These are phyloP conservation scores for Nothophoma quercina DNA, from an alignment of 2,329 filamentous ascomycete species.

Conservation along the genomic window DNA sequence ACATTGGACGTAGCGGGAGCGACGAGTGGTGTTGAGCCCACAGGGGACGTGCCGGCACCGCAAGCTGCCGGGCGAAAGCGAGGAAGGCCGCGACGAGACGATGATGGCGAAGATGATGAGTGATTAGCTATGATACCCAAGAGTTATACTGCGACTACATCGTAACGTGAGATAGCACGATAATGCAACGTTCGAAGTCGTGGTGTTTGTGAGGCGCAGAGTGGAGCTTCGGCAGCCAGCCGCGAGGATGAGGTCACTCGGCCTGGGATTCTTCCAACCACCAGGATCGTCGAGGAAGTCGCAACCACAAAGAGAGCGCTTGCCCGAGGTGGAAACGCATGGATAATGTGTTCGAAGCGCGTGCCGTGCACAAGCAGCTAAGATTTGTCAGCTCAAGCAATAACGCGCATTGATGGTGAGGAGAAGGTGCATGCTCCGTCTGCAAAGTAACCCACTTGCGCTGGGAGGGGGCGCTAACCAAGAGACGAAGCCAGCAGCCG, in stretches of 20 bases:
- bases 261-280: no score
- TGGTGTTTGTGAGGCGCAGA: neutral
- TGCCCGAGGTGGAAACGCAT: neutral
- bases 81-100: slow-evolving; percentile 22
- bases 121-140: slow-evolving; percentile 5
- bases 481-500: slow-evolving; percentile 10
- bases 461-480: slow-evolving; percentile 9
- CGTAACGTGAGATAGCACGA: neutral
- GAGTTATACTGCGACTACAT: neutral
- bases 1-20: slow-evolving; percentile 41
- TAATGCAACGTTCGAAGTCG: neutral
- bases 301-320: neutral
- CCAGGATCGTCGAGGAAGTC: neutral
- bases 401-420: neutral
- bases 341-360: neutral
- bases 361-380: neutral
- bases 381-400: neutral
- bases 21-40: slow-evolving; percentile 16
- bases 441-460: neutral
- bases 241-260: slow-evolving; percentile 1
- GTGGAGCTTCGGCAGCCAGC: neutral
- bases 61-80: slow-evolving; percentile 25
- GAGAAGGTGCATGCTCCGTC: neutral
- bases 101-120: slow-evolving; percentile 6
- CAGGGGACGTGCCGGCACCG: slow-evolving; percentile 1